Evolutionary conservation across 2,329 filamentous ascomycete species (phyloP).

Genomic region (Tothia fuscella): DNA sequence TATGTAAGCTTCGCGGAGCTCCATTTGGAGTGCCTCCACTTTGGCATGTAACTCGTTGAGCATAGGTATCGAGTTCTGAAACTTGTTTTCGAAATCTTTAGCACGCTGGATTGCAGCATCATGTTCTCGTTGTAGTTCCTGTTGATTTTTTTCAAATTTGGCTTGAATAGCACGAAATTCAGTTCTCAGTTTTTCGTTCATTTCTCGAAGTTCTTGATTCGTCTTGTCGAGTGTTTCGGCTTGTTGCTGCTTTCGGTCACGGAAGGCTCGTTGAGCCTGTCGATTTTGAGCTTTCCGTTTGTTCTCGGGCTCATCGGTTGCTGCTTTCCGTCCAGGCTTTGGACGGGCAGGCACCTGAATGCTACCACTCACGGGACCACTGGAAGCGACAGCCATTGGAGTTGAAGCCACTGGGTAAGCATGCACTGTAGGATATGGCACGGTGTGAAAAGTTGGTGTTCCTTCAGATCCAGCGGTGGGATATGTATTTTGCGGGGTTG

Average conservation of each 20-base stretch:
- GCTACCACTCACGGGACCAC: slow-evolving; percentile 26
- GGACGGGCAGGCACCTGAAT: slow-evolving; percentile 31
- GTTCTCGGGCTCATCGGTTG: slow-evolving; percentile 81
- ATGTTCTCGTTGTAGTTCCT: neutral
- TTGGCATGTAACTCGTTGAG: neutral
- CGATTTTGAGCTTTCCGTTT: slow-evolving; percentile 93
- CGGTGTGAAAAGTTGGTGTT: too few relatives aligned
- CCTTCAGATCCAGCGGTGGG: too few relatives aligned
- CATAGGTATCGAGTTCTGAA: neutral
- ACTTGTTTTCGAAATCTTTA: neutral
- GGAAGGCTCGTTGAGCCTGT: slow-evolving; percentile 79
- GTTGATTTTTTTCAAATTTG: too few relatives aligned
- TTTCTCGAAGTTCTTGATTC: slow-evolving; percentile 1
- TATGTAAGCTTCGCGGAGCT: slow-evolving; percentile 1
- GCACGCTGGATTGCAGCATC: neutral
- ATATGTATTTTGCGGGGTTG: too few relatives aligned
- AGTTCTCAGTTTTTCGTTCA: neutral
- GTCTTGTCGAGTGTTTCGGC: slow-evolving; percentile 51
- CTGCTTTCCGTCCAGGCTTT: slow-evolving; percentile 78
- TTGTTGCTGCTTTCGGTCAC: slow-evolving; percentile 73
- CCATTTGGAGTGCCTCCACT: neutral
- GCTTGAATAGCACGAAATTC: neutral
- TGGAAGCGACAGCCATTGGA: too few relatives aligned
- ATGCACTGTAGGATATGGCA: too few relatives aligned
- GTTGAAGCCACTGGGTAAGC: too few relatives aligned